Evolutionary conservation across 2,329 filamentous ascomycete genomes (phyloP).

Genomic region (Neopestalotiopsis sp.): DNA sequence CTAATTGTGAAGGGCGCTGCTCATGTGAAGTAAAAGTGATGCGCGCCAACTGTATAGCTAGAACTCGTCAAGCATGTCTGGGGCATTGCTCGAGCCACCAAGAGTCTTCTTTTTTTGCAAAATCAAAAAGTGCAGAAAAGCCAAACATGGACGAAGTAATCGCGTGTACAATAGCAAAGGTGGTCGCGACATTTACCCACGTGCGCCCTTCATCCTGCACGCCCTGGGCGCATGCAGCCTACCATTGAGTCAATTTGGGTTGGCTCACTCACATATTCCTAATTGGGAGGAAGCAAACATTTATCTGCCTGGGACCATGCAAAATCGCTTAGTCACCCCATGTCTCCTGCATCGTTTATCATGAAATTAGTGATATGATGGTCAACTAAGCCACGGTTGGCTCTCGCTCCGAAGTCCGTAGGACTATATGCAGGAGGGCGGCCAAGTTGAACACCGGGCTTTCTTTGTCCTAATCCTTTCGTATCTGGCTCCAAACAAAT

Average conservation of each 20-base stretch:
- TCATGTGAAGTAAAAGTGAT: too few relatives aligned
- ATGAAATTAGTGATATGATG: not conserved
- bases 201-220: not conserved
- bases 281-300: not conserved
- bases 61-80: too few relatives aligned
- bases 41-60: too few relatives aligned
- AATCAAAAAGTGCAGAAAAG: too few relatives aligned
- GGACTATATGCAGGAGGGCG: not conserved
- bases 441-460: not conserved
- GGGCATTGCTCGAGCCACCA: too few relatives aligned
- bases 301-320: not conserved
- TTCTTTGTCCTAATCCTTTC: not conserved
- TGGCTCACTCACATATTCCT: not conserved
- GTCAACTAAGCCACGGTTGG: not conserved
- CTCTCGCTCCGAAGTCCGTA: not conserved
- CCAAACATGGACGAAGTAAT: not conserved
- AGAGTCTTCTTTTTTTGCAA: too few relatives aligned
- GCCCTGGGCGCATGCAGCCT: not conserved
- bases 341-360: not conserved
- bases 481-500: not conserved
- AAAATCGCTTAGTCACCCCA: not conserved
- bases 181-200: not conserved
- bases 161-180: not conserved
- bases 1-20: too few relatives aligned
- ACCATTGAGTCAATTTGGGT: not conserved